Conservation (phyloP, 345 rosid species). For the Aegle marmelos region DNA sequence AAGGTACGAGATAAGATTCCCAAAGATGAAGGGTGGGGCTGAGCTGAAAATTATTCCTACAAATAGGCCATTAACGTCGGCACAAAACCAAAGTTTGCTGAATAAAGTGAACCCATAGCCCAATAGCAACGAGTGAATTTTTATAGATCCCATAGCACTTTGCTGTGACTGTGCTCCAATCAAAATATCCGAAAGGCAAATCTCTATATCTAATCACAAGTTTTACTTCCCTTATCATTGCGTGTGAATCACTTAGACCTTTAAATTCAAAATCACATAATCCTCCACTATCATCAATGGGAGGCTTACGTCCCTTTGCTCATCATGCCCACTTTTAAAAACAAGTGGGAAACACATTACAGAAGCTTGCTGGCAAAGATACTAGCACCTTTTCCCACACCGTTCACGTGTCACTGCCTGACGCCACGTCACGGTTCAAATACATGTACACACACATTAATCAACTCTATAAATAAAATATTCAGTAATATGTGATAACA, state of each 20-base stretch:
- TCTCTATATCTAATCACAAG: background rate
- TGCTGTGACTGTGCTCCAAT: background rate
- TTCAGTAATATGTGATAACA: background rate
- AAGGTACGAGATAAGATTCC: background rate
- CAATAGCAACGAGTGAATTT: background rate
- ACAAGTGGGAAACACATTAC: background rate
- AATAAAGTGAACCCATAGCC: background rate
- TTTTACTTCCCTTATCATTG: background rate
- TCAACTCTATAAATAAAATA: background rate
- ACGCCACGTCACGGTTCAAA: background rate
- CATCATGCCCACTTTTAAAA: slow-evolving; percentile 3
- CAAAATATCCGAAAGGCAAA: too few species aligned
- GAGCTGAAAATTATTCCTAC: too few species aligned
- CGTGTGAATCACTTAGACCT: background rate
- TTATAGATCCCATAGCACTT: background rate
- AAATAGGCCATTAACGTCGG: background rate
- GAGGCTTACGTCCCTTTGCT: background rate
- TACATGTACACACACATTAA: background rate
- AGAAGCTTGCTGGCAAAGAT: background rate
- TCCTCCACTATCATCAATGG: background rate
- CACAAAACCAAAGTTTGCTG: background rate
- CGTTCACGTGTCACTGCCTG: slow-evolving; percentile 11
- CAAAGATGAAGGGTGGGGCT: too few species aligned
- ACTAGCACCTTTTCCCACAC: background rate
- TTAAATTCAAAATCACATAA: background rate